Evolutionary conservation across 176 grass and related monocot species (phyloP).

Genomic region (Eleusine coracana): DNA sequence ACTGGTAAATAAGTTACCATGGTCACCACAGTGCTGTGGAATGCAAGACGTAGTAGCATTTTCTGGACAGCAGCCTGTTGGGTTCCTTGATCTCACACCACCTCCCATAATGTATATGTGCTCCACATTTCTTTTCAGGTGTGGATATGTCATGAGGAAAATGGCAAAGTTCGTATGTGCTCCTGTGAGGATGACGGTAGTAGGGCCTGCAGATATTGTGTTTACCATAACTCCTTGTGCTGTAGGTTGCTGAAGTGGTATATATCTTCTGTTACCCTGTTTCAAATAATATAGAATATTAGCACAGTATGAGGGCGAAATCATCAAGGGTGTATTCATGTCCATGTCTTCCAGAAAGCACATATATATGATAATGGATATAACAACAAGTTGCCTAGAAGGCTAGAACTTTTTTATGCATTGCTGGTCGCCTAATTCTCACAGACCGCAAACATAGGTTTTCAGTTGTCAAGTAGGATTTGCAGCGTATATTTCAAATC

Average conservation of each 20-base stretch:
- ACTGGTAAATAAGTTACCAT: constrained; percentile 77
- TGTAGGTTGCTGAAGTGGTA: constrained; percentile 59
- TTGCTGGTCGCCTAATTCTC: not conserved
- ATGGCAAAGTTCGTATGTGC: constrained; percentile 76
- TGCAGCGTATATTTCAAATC: not conserved
- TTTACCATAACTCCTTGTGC: constrained; percentile 71
- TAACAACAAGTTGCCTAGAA: constrained; percentile 4
- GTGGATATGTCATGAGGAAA: constrained; percentile 75
- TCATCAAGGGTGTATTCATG: not conserved
- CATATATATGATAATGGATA: not conserved
- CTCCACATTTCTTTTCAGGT: constrained; percentile 74
- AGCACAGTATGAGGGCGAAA: not conserved
- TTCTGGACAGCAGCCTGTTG: constrained; percentile 70
- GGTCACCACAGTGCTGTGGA: constrained; percentile 67
- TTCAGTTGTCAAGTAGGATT: not conserved
- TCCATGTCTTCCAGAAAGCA: constrained; percentile 14
- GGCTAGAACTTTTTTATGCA: not conserved
- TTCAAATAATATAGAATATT: constrained; percentile 22
- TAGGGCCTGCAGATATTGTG: constrained; percentile 70
- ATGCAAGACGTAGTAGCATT: constrained; percentile 54
- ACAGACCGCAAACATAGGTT: not conserved
- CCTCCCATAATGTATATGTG: constrained; percentile 98
- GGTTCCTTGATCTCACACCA: constrained; percentile 73
- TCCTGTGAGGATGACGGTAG: constrained; percentile 68
- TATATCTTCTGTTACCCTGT: constrained; percentile 80